Evolutionary conservation across 192 early-diverging fungal species (phyloP).

Genomic region (Fimicolochytrium jonesii): DNA sequence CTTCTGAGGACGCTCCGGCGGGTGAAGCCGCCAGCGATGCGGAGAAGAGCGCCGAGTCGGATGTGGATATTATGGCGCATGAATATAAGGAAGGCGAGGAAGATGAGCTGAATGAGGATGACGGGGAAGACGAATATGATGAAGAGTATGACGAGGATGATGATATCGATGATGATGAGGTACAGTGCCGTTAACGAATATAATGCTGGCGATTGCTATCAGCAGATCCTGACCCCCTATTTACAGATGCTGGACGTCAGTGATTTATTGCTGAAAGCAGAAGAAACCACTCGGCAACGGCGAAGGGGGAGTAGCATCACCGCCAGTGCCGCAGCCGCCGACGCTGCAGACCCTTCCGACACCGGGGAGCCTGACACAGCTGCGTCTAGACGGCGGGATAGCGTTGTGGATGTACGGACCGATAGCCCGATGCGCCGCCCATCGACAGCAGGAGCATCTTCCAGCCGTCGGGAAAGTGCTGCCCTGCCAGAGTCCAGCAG

Average conservation of each 20-base stretch:
- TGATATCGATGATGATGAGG: conserved; percentile 34
- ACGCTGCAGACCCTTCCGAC: conserved; percentile 1
- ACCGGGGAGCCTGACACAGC: background rate
- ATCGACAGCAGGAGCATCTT: background rate
- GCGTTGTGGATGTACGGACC: conserved; percentile 29
- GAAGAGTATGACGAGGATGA: conserved; percentile 21
- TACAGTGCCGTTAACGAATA: conserved; percentile 25
- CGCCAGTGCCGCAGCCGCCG: background rate
- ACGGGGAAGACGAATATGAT: conserved; percentile 26
- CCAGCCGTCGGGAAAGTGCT: too few species aligned
- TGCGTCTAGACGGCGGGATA: conserved; percentile 19
- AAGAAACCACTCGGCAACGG: conserved; percentile 25
- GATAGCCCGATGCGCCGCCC: background rate
- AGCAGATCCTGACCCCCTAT: too few species aligned
- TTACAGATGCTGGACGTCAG: conserved; percentile 31
- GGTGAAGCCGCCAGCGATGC: conserved; percentile 3
- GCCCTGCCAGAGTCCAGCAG: too few species aligned
- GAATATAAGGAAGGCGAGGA: conserved; percentile 15
- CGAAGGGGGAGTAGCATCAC: background rate
- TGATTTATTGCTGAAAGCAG: conserved; percentile 30
- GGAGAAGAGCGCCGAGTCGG: too few species aligned
- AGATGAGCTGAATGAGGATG: conserved; percentile 27
- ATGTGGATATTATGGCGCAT: too few species aligned
- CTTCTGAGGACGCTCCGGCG: background rate
- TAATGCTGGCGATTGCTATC: conserved; percentile 17